Percentiles rank a stretch among this genome's conserved stretches.
These are phyloP conservation scores for Neotropicomus parvogracilis DNA, from an alignment of 1,284 basidiomycete species.

Conservation along the genomic window DNA sequence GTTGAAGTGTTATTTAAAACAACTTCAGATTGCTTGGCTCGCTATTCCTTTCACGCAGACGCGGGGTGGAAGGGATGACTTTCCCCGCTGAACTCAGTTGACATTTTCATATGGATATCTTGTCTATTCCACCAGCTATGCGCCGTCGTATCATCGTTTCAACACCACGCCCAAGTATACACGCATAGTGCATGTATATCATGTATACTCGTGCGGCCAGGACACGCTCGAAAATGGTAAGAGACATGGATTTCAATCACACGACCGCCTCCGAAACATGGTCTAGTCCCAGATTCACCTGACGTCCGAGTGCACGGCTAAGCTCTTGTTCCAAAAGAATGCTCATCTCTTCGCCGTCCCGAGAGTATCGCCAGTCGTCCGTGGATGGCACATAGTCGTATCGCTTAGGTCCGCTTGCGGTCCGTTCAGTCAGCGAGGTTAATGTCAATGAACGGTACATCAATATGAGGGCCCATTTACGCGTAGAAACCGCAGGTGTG, in stretches of 20 bases:
- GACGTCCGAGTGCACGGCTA: conserved; percentile 35
- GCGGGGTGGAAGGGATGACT: conserved; percentile 36
- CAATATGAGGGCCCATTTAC: conserved; percentile 5
- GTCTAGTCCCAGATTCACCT: conserved; percentile 34
- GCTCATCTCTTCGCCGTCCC: conserved; percentile 63
- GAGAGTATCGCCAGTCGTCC: conserved; percentile 75
- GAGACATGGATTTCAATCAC: conserved; percentile 7
- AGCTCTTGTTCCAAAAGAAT: conserved; percentile 71
- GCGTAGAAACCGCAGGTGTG: background rate
- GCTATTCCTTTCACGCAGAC: conserved; percentile 59
- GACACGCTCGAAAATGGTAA: background rate
- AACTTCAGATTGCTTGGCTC: conserved; percentile 47
- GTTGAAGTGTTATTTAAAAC: too few relatives aligned
- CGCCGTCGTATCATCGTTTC: background rate
- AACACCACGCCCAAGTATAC: background rate
- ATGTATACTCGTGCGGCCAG: conserved; percentile 4
- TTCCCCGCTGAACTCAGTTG: conserved; percentile 2
- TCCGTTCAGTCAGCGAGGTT: conserved; percentile 1
- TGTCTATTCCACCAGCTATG: background rate
- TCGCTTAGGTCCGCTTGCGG: conserved; percentile 79
- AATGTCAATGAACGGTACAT: background rate
- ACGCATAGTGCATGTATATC: conserved; percentile 6
- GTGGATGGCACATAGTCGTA: conserved; percentile 68
- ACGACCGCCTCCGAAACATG: conserved; percentile 24
- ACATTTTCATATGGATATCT: background rate